Evolutionary conservation across 352 stramenopile species (phyloP).

Genomic region (Phytophthora uliginosa): DNA sequence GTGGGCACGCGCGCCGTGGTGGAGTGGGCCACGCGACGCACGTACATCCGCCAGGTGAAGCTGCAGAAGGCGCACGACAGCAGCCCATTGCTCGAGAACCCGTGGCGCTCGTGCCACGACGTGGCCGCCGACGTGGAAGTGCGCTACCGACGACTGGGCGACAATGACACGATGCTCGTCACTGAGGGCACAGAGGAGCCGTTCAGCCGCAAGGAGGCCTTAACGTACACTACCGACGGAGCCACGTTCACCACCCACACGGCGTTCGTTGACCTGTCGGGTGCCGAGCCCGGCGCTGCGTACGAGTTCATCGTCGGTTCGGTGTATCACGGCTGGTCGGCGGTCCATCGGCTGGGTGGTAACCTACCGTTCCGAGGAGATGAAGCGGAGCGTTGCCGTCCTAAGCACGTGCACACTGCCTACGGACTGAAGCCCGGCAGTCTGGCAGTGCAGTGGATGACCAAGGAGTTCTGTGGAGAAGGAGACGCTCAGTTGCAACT

Average conservation of each 20-base stretch:
- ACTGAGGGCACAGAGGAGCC: conserved; percentile 24
- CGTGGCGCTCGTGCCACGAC: conserved; percentile 80
- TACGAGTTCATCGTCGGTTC: conserved; percentile 87
- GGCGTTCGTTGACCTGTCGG: conserved; percentile 61
- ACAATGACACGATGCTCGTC: conserved; percentile 39
- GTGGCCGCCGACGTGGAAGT: conserved; percentile 64
- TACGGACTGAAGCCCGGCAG: conserved; percentile 68
- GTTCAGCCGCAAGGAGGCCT: conserved; percentile 57
- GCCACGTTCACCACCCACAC: conserved; percentile 77
- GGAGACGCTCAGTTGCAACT: conserved; percentile 64
- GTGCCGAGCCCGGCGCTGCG: conserved; percentile 12
- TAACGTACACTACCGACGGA: conserved; percentile 60
- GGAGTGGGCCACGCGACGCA: conserved; percentile 79
- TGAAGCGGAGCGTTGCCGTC: conserved; percentile 64
- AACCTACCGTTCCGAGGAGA: conserved; percentile 55
- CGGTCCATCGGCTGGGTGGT: conserved; percentile 62
- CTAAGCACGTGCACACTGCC: conserved; percentile 87
- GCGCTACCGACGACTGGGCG: conserved; percentile 56
- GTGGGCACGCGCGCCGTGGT: conserved; percentile 63
- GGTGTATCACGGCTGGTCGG: conserved; percentile 84
- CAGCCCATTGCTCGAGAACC: conserved; percentile 40
- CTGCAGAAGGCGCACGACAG: conserved; percentile 53
- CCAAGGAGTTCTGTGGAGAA: conserved; percentile 60
- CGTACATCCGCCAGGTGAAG: conserved; percentile 75
- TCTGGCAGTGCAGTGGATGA: conserved; percentile 86